These are phyloP conservation scores for Lasiodiplodia citricola DNA, from an alignment of 2,329 filamentous ascomycete species.

Conservation along the genomic window DNA sequence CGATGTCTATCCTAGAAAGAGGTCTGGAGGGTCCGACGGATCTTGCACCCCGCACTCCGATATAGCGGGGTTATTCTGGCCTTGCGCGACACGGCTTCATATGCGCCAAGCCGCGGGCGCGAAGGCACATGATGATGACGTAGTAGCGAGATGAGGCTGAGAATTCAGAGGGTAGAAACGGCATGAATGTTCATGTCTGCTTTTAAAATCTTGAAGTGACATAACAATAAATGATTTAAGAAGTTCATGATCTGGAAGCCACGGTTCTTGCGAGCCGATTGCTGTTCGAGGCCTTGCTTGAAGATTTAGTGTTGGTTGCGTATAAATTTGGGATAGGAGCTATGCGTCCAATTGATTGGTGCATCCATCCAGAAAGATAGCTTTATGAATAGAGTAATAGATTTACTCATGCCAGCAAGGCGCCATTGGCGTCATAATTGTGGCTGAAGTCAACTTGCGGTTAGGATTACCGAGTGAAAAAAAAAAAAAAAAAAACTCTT, in stretches of 20 bases:
- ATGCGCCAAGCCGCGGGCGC: background rate
- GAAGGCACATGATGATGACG: slow-evolving; percentile 3
- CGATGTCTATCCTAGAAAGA: background rate
- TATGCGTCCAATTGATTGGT: too few relatives aligned
- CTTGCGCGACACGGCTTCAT: background rate
- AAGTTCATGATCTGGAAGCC: too few relatives aligned
- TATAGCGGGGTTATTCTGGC: background rate
- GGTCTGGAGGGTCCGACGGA: background rate
- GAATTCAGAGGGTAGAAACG: background rate
- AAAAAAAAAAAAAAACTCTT: too few relatives aligned
- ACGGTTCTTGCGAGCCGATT: too few relatives aligned
- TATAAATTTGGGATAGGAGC: too few relatives aligned
- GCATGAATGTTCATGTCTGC: background rate
- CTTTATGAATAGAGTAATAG: background rate
- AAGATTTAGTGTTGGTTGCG: too few relatives aligned
- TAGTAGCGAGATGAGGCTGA: background rate
- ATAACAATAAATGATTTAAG: too few relatives aligned
- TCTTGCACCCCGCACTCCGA: background rate
- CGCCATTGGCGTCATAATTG: background rate
- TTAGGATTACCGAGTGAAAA: too few relatives aligned
- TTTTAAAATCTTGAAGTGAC: background rate
- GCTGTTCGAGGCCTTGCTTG: too few relatives aligned
- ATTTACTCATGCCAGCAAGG: background rate
- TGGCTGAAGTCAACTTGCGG: background rate
- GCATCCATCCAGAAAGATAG: background rate